Conservation (phyloP, 2,329 filamentous ascomycete species). For the Cryphonectria naterciae region DNA sequence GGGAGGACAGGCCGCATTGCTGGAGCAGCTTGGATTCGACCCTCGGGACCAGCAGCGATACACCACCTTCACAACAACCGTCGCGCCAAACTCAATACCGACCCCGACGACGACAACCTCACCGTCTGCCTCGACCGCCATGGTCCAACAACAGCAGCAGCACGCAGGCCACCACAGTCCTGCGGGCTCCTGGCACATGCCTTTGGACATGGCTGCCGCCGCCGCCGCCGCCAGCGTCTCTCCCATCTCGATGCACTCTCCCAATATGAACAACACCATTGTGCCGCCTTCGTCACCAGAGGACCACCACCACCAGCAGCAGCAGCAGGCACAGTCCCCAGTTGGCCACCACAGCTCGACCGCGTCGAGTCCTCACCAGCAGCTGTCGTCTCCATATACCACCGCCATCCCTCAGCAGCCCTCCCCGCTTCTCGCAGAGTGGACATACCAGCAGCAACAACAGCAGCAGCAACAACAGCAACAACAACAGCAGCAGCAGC, state of each 20-base stretch:
- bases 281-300: conserved; percentile 56
- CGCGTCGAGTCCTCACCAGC: conserved; percentile 57
- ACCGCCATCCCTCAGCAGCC: conserved; percentile 51
- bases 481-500: conserved; percentile 38
- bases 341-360: conserved; percentile 48
- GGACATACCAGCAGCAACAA: conserved; percentile 54
- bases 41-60: conserved; percentile 56
- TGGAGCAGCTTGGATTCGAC: conserved; percentile 64
- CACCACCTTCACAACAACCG: conserved; percentile 49
- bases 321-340: conserved; percentile 49
- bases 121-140: conserved; percentile 39
- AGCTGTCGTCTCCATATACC: conserved; percentile 57
- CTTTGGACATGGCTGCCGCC: conserved; percentile 51
- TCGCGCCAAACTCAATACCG: conserved; percentile 43
- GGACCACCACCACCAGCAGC: conserved; percentile 44
- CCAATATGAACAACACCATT: conserved; percentile 46
- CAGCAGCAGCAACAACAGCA: conserved; percentile 36
- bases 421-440: conserved; percentile 59
- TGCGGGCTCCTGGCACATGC: conserved; percentile 53
- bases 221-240: conserved; percentile 32
- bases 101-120: conserved; percentile 26
- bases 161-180: conserved; percentile 45
- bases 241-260: conserved; percentile 42
- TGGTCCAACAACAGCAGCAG: conserved; percentile 39
- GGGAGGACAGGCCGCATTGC: conserved; percentile 59